phyloP scores from a whole-genome alignment of 1,284 basidiomycete genomes.

The Ustilago tritici region DNA sequence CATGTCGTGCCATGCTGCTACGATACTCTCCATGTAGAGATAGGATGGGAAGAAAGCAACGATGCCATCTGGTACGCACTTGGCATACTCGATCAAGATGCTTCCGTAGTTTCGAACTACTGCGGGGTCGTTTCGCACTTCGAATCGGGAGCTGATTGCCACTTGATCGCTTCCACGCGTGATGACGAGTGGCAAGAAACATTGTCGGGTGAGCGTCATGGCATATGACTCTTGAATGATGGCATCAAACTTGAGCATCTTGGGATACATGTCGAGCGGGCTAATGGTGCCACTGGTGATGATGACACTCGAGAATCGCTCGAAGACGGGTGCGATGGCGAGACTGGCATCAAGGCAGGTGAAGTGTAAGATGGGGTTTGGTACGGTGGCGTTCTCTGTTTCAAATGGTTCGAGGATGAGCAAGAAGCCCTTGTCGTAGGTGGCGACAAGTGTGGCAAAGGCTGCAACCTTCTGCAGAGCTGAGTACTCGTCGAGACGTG shows the following conservation, averaged over 20 bases:
- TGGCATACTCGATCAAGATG: conserved; percentile 97
- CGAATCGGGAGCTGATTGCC: conserved; percentile 97
- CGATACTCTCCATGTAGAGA: conserved; percentile 99
- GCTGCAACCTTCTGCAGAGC: conserved; percentile 93
- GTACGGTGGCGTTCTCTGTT: conserved; percentile 97
- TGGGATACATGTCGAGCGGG: conserved; percentile 99
- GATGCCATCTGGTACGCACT: conserved; percentile 98
- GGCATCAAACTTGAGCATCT: conserved; percentile 98
- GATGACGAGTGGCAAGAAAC: conserved; percentile 97
- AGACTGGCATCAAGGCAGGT: conserved; percentile 97
- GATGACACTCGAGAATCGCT: conserved; percentile 96
- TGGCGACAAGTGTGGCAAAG: conserved; percentile 96
- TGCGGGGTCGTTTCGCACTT: conserved; percentile 98
- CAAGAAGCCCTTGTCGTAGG: conserved; percentile 98
- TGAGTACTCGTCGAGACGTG: conserved; percentile 88
- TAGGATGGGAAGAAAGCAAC: conserved; percentile 99
- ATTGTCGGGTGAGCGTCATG: conserved; percentile 96
- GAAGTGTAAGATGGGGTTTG: conserved; percentile 98
- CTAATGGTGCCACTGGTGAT: conserved; percentile 99
- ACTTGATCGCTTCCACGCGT: conserved; percentile 98
- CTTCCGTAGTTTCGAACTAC: conserved; percentile 99
- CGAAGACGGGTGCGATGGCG: conserved; percentile 97
- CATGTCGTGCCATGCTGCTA: conserved; percentile 99
- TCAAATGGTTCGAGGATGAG: conserved; percentile 98
- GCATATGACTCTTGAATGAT: conserved; percentile 97